Evolutionary conservation across 1,284 basidiomycete species (phyloP).

Genomic region (Gymnopus androsaceus): DNA sequence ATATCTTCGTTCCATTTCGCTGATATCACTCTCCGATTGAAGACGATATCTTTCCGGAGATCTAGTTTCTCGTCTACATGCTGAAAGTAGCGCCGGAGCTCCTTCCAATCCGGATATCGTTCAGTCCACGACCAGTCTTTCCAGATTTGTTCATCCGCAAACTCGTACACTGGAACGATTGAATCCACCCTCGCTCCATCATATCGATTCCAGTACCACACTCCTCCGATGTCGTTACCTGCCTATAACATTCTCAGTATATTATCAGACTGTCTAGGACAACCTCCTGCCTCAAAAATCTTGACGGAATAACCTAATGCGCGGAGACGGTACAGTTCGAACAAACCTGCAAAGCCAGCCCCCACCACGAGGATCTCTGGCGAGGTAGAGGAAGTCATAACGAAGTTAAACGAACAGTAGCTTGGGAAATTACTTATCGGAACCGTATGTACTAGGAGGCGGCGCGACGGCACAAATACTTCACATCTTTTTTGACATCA

Average conservation of each 20-base stretch:
- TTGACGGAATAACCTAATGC: conserved; percentile 25
- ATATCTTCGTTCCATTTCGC: conserved; percentile 24
- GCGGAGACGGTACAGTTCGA: conserved; percentile 26
- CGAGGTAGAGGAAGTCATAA: not conserved
- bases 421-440: no score
- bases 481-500: no score
- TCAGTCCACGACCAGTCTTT: conserved; percentile 12
- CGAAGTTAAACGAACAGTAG: no score
- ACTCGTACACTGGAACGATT: conserved; percentile 11
- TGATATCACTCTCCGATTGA: conserved; percentile 25
- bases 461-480: no score
- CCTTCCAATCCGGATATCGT: conserved; percentile 12
- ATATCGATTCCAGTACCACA: conserved; percentile 14
- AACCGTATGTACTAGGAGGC: no score
- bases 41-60: conserved; percentile 24
- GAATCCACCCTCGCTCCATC: conserved; percentile 14
- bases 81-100: conserved; percentile 12
- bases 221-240: conserved; percentile 25
- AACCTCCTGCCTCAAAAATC: conserved; percentile 26
- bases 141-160: conserved; percentile 10
- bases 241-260: no score
- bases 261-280: no score
- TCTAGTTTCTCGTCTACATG: conserved; percentile 13
- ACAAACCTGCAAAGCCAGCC: conserved; percentile 28
- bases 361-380: conserved; percentile 28